phyloP scores from a whole-genome alignment of 176 grass and related monocot species.

The Typha latifolia region DNA sequence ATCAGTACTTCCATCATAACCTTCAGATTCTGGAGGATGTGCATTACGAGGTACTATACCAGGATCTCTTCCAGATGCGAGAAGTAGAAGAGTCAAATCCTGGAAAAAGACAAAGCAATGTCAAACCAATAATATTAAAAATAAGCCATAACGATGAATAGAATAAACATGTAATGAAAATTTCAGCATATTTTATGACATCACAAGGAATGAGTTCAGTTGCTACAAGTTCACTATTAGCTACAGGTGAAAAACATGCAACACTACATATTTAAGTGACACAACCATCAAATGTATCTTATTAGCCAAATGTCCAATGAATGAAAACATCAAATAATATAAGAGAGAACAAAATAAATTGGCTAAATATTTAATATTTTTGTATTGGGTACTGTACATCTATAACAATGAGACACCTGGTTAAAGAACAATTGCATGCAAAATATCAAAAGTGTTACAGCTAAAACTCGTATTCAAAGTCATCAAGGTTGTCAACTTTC shows the following conservation, averaged over 20 bases:
- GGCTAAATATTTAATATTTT: too few species aligned
- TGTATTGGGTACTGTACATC: too few species aligned
- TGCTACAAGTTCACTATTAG: background rate
- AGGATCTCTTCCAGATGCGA: slow-evolving; percentile 89
- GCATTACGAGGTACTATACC: slow-evolving; percentile 84
- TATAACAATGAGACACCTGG: too few species aligned
- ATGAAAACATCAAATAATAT: too few species aligned
- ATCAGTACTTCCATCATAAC: slow-evolving; percentile 36
- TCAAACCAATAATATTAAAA: background rate
- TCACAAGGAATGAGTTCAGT: background rate
- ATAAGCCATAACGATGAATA: slow-evolving; percentile 3
- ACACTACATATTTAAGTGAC: too few species aligned
- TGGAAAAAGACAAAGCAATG: slow-evolving; percentile 27
- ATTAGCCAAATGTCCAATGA: too few species aligned
- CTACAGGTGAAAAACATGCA: background rate
- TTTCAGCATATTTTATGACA: background rate
- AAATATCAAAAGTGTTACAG: too few species aligned
- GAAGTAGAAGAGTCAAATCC: slow-evolving; percentile 76
- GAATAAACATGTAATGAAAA: background rate
- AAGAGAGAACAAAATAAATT: too few species aligned
- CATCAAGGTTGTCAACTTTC: too few species aligned
- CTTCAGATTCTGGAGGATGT: slow-evolving; percentile 77
- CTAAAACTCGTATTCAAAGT: too few species aligned
- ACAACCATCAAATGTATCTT: too few species aligned
- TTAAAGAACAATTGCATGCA: too few species aligned